Evolutionary conservation across 148 eudicot species (phyloP).

Genomic region (Rhododendron henanense): DNA sequence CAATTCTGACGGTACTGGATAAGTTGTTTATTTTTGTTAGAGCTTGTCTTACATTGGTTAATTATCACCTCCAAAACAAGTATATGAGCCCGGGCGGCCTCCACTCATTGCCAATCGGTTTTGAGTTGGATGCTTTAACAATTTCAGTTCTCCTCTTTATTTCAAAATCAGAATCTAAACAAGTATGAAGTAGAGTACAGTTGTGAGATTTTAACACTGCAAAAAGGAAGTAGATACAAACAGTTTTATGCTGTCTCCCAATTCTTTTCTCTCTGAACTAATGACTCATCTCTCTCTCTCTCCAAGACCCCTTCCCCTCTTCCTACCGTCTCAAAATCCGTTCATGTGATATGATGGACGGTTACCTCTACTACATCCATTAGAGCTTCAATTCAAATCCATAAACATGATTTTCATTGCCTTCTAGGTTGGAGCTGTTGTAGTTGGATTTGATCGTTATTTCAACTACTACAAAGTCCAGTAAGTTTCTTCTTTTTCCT

Average conservation of each 20-base stretch:
- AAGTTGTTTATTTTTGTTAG: neutral
- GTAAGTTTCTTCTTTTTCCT: slow-evolving; percentile 44
- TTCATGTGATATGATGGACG: neutral
- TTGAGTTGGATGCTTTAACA: neutral
- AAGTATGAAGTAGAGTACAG: neutral
- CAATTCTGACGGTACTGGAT: neutral
- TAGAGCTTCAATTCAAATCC: neutral
- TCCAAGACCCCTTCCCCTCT: neutral
- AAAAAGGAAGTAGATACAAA: slow-evolving; percentile 3
- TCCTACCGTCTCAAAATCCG: neutral
- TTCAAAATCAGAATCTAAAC: neutral
- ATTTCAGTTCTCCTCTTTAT: neutral
- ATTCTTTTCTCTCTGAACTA: neutral
- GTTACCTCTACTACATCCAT: neutral
- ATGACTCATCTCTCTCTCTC: neutral
- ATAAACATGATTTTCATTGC: slow-evolving; percentile 6
- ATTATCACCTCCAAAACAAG: neutral
- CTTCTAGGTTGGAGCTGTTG: slow-evolving; percentile 93
- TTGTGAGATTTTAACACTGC: neutral
- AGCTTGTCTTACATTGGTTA: neutral
- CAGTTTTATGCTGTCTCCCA: neutral
- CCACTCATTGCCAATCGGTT: neutral
- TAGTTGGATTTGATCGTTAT: slow-evolving; percentile 96
- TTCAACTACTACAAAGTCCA: slow-evolving; percentile 94
- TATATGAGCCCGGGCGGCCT: neutral